Conservation (phyloP, 768 basidiomycete species). For the Agrocybe pediades region DNA sequence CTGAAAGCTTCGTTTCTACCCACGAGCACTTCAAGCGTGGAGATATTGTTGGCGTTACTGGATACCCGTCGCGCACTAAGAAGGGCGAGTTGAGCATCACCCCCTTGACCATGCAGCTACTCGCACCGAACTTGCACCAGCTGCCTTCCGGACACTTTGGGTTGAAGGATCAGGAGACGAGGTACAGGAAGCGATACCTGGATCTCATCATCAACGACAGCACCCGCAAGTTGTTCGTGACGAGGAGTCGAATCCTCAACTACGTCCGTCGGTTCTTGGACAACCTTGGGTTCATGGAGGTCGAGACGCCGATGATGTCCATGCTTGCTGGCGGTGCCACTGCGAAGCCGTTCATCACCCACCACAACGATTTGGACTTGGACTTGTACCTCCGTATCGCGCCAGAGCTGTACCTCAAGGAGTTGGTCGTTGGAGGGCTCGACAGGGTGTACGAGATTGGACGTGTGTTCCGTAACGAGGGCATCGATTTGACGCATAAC, state of each 20-base stretch:
- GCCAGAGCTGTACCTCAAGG: constrained; percentile 97
- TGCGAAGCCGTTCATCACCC: constrained; percentile 98
- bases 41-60: constrained; percentile 93
- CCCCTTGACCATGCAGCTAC: constrained; percentile 78
- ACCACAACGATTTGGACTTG: constrained; percentile 97
- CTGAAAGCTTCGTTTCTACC: constrained; percentile 62
- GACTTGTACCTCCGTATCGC: constrained; percentile 97
- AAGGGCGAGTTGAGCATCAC: constrained; percentile 94
- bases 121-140: constrained; percentile 96
- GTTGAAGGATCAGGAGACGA: constrained; percentile 95
- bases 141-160: constrained; percentile 92
- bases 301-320: constrained; percentile 98
- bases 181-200: constrained; percentile 98
- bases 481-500: constrained; percentile 98
- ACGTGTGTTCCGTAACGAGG: constrained; percentile 96
- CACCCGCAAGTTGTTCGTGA: constrained; percentile 89
- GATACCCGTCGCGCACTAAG: constrained; percentile 88
- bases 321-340: constrained; percentile 97
- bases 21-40: constrained; percentile 93
- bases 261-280: constrained; percentile 92
- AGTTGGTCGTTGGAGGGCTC: constrained; percentile 94
- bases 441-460: constrained; percentile 99
- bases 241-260: constrained; percentile 87
- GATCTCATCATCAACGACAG: constrained; percentile 94
- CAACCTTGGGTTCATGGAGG: constrained; percentile 92